phyloP scores from a whole-genome alignment of 306 rosid species.

The Lupinus albus region DNA sequence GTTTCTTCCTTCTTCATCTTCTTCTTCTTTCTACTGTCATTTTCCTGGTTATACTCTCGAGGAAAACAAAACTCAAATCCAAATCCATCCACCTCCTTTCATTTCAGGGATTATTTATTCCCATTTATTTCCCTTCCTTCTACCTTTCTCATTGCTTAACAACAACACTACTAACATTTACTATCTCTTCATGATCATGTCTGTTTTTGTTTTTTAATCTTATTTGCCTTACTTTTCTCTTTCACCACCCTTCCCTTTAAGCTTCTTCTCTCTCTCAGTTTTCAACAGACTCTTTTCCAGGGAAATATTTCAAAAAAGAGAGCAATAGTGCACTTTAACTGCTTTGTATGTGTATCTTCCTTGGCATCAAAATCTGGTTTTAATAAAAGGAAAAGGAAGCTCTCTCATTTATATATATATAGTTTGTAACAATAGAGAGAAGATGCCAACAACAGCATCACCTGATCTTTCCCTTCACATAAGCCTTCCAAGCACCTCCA shows the following conservation, averaged over 20 bases:
- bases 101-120: slow-evolving; percentile 12
- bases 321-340: slow-evolving; percentile 45
- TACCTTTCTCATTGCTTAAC: slow-evolving; percentile 34
- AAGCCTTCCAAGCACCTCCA: slow-evolving; percentile 63
- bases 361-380: slow-evolving; percentile 33
- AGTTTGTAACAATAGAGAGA: slow-evolving; percentile 39
- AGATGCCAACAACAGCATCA: slow-evolving; percentile 61
- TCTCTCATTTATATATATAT: slow-evolving; percentile 24
- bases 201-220: slow-evolving; percentile 45
- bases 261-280: neutral
- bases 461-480: slow-evolving; percentile 97
- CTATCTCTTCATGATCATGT: slow-evolving; percentile 44
- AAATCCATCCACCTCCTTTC: slow-evolving; percentile 9
- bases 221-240: neutral
- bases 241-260: neutral
- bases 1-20: slow-evolving; percentile 33
- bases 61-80: slow-evolving; percentile 49
- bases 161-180: slow-evolving; percentile 11
- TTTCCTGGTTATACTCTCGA: slow-evolving; percentile 70
- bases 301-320: slow-evolving; percentile 1
- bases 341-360: neutral
- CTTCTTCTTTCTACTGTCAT: slow-evolving; percentile 59
- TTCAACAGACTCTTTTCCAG: slow-evolving; percentile 10
- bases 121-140: slow-evolving; percentile 1
- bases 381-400: slow-evolving; percentile 24